Conservation (phyloP, 768 basidiomycete genomes). For the Boletus coccyginus region DNA sequence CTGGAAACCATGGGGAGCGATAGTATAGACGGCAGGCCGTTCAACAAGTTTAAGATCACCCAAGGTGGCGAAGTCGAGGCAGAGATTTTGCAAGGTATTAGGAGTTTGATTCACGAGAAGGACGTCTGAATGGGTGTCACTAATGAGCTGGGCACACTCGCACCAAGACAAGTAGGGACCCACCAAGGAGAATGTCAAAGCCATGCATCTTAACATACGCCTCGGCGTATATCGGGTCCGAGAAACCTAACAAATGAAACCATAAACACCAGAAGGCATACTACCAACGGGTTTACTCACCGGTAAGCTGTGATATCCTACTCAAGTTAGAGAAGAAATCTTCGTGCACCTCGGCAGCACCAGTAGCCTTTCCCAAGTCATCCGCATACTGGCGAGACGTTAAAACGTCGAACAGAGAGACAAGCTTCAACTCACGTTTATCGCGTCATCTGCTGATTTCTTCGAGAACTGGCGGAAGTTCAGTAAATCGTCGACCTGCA, state of each 20-base stretch:
- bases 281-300: slow-evolving; percentile 36
- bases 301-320: slow-evolving; percentile 90
- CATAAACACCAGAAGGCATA: neutral
- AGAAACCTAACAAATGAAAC: slow-evolving; percentile 63
- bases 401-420: neutral
- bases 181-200: slow-evolving; percentile 92
- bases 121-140: slow-evolving; percentile 56
- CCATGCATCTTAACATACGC: slow-evolving; percentile 97
- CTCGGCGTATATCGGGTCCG: slow-evolving; percentile 97
- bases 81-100: slow-evolving; percentile 94
- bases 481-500: slow-evolving; percentile 93
- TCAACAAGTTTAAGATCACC: slow-evolving; percentile 98
- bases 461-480: slow-evolving; percentile 94
- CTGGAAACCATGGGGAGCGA: slow-evolving; percentile 97
- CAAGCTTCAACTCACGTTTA: slow-evolving; percentile 50
- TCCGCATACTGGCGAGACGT: slow-evolving; percentile 65
- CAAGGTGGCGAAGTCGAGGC: slow-evolving; percentile 94
- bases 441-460: slow-evolving; percentile 77
- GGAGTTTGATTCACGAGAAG: slow-evolving; percentile 94
- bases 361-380: slow-evolving; percentile 88
- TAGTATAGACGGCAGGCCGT: slow-evolving; percentile 88
- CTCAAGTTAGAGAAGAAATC: slow-evolving; percentile 94
- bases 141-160: neutral
- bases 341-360: slow-evolving; percentile 76
- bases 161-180: slow-evolving; percentile 10